Base-by-base conservation (phyloP, 768 basidiomycete genomes). In the Infundibulicybe gibba region DNA sequence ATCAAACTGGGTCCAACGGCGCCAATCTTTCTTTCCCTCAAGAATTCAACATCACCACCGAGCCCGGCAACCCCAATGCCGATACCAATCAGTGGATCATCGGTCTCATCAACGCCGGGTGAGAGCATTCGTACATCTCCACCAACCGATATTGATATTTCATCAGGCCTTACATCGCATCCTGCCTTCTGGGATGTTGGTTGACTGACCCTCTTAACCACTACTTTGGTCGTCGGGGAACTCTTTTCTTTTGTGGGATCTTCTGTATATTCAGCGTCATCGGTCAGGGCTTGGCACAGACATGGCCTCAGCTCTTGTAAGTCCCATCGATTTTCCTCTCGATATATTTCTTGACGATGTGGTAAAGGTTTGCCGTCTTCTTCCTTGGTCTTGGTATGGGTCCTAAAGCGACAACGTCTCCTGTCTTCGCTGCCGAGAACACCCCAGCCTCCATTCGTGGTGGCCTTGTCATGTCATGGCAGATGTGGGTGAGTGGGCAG, bases 381-480 rank as follows among this genome's bases (percentile, higher is more conserved):
- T 83, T n/a, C 10, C 69, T 84, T n/a, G 83, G 83, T 25, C 55
- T 85, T 30, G 81, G 81, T 25, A 83, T 85, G 74, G 82, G 83
- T 15, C 72, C 80, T 2, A 85, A 85, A 61, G 75, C 74, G 4
- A 68, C 74, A 2, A 81, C 83, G 0, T 79, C 81, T 0, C 85
- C 85, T 5, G 75, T 86, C 15, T 85, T 73, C 55, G 76, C 83
- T 11, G 80, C 84, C 3, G 87, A 97, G 63, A 84, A 85, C 59
- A 72, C 84, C 0, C 94, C 94, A 0, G 81, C 92, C 0, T 66
- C 68, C 12, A 90, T 97, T 47, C 83, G 94, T 56, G 93, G 93
- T 47, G 92, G 84, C 1, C 79, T 94, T 25, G 89, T 92, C 49
- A 94, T 94, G 91, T 87, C 80, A 58, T 94, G 93, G 90, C 89